Conservation (phyloP, 495 filamentous ascomycete genomes). For the Bathelium albidoporum region DNA sequence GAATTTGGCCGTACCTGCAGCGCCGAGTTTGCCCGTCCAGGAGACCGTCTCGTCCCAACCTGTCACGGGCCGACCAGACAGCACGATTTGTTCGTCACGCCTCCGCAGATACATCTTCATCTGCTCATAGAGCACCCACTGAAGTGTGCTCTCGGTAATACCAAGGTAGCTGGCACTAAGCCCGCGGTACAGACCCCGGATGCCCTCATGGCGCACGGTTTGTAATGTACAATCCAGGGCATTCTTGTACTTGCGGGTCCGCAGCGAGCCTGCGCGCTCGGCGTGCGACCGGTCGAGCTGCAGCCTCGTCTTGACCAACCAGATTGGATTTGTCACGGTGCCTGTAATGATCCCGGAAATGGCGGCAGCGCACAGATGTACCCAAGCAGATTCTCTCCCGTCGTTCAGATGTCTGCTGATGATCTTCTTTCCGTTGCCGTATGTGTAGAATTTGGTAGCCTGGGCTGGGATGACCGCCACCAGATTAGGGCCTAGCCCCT, state of each 20-base stretch:
- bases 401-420: conserved; percentile 55
- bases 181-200: conserved; percentile 71
- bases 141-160: conserved; percentile 73
- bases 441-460: conserved; percentile 80
- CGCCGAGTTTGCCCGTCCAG: conserved; percentile 61
- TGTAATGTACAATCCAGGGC: conserved; percentile 71
- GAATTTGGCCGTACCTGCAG: conserved; percentile 73
- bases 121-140: conserved; percentile 81
- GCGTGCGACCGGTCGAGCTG: conserved; percentile 70
- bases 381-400: conserved; percentile 54
- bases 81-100: conserved; percentile 44
- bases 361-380: conserved; percentile 65
- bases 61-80: conserved; percentile 44
- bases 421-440: conserved; percentile 77
- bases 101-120: conserved; percentile 56
- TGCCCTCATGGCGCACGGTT: conserved; percentile 64
- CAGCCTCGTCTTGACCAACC: conserved; percentile 81
- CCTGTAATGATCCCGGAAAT: conserved; percentile 68
- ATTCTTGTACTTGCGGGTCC: conserved; percentile 63
- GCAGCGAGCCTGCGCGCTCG: conserved; percentile 39
- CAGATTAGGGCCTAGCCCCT: conserved; percentile 78
- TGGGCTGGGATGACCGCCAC: conserved; percentile 79
- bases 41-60: conserved; percentile 54
- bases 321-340: conserved; percentile 85
- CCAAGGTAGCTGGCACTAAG: conserved; percentile 81